Percentiles rank a stretch among this genome's conserved stretches.
Conservation (phyloP, 352 stramenopile genomes). For the Blastocystis sp. region DNA sequence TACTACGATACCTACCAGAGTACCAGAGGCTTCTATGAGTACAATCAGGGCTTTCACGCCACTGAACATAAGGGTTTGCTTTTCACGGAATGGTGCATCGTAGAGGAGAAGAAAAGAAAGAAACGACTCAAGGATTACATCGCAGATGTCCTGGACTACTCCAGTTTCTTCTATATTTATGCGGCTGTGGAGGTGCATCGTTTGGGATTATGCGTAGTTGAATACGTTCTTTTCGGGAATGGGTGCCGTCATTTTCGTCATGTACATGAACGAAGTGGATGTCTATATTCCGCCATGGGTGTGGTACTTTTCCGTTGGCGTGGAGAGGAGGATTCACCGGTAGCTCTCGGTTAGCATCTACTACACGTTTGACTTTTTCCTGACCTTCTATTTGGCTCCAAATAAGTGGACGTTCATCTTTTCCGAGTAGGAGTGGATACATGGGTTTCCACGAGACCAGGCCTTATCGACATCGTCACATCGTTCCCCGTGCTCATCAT, state of each 20-base stretch:
- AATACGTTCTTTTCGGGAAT: slow-evolving; percentile 47
- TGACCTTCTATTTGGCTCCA: slow-evolving; percentile 40
- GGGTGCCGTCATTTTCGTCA: slow-evolving; percentile 31
- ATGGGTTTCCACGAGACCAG: neutral
- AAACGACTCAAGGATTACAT: slow-evolving; percentile 21
- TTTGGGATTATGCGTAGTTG: neutral
- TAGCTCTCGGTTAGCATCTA: slow-evolving; percentile 45
- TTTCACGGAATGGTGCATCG: neutral
- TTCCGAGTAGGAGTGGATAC: neutral
- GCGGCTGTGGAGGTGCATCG: neutral
- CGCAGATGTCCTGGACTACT: slow-evolving; percentile 32
- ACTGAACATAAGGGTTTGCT: neutral
- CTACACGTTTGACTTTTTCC: slow-evolving; percentile 41
- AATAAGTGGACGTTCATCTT: slow-evolving; percentile 41
- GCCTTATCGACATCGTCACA: slow-evolving; percentile 18
- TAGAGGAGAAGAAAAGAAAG: neutral
- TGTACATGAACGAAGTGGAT: slow-evolving; percentile 52
- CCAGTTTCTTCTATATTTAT: slow-evolving; percentile 44
- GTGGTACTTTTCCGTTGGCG: slow-evolving; percentile 21
- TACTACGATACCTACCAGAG: slow-evolving; percentile 40
- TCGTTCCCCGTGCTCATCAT: slow-evolving; percentile 39
- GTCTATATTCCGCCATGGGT: slow-evolving; percentile 24
- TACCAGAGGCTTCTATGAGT: neutral
- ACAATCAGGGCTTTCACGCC: neutral
- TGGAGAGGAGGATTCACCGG: neutral